Conservation (phyloP, 352 stramenopile genomes). For the Pythium grandisporangium region DNA sequence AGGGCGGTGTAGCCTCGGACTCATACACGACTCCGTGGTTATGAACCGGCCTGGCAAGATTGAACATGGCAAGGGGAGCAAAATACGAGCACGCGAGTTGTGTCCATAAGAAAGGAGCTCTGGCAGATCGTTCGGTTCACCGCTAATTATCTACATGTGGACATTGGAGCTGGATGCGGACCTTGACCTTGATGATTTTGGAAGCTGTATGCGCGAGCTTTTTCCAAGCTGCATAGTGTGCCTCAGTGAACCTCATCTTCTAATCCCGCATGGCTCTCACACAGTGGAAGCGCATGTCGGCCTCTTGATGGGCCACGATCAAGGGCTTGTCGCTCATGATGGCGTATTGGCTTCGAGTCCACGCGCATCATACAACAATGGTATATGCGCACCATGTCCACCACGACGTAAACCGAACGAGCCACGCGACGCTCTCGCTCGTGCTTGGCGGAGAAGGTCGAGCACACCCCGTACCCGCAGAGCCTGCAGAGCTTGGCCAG, state of each 20-base stretch:
- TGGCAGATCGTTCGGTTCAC: too few relatives aligned
- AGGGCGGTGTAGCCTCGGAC: too few relatives aligned
- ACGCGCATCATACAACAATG: conserved; percentile 41
- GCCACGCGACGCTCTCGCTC: conserved; percentile 16
- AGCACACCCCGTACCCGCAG: conserved; percentile 50
- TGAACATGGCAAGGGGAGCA: too few relatives aligned
- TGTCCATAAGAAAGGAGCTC: too few relatives aligned
- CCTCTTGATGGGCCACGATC: conserved; percentile 37
- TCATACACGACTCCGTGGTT: too few relatives aligned
- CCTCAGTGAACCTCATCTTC: conserved; percentile 29
- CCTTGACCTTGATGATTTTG: conserved; percentile 8
- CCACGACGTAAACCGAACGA: conserved; percentile 1
- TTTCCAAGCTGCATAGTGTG: conserved; percentile 42
- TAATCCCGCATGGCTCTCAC: conserved; percentile 9
- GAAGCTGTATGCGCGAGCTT: conserved; percentile 21
- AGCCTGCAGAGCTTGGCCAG: conserved; percentile 42
- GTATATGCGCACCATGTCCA: conserved; percentile 34
- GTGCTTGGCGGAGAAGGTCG: conserved; percentile 25
- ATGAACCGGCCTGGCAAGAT: too few relatives aligned
- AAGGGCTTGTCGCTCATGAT: conserved; percentile 54
- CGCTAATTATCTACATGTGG: too few relatives aligned
- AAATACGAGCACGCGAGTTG: too few relatives aligned
- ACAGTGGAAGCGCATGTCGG: conserved; percentile 52
- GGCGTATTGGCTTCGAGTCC: conserved; percentile 36
- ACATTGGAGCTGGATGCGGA: too few relatives aligned